A percentile compares a stretch with the other conserved stretches of the same genome.
These are phyloP conservation scores for Talaromyces albobiverticillius DNA, from an alignment of 2,329 filamentous ascomycete genomes.

Conservation along the genomic window DNA sequence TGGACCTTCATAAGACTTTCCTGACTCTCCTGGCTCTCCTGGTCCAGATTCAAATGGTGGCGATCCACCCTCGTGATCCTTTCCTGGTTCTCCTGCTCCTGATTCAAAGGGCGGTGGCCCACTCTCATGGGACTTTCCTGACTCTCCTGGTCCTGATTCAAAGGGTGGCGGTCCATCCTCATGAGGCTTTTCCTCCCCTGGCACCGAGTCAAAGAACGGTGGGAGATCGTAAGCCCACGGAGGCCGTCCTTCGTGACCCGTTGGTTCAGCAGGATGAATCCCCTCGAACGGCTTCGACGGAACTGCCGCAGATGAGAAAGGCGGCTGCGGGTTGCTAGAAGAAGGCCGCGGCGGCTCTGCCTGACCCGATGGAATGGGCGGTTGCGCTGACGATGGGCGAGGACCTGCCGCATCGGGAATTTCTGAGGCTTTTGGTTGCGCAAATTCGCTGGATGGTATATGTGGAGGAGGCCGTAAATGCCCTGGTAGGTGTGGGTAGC, in stretches of 20 bases:
- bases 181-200: background rate
- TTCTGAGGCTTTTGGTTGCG: too few relatives aligned
- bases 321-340: background rate
- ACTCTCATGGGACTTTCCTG: too few relatives aligned
- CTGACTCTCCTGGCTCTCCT: too few relatives aligned
- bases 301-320: background rate
- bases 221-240: background rate
- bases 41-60: too few relatives aligned
- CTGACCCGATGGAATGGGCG: too few relatives aligned
- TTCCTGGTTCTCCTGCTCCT: too few relatives aligned
- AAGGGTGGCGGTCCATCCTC: background rate
- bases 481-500: background rate
- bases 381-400: too few relatives aligned
- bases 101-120: too few relatives aligned
- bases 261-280: background rate
- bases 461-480: background rate
- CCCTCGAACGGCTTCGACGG: background rate
- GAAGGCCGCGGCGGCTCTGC: background rate
- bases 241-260: background rate
- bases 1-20: background rate
- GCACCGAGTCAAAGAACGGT: background rate
- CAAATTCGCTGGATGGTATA: background rate
- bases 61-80: too few relatives aligned
- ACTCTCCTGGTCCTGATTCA: too few relatives aligned
- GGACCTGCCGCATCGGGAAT: too few relatives aligned